Base-by-base conservation (phyloP, 108 stramenopile species). In the Conticribra guillardii region DNA sequence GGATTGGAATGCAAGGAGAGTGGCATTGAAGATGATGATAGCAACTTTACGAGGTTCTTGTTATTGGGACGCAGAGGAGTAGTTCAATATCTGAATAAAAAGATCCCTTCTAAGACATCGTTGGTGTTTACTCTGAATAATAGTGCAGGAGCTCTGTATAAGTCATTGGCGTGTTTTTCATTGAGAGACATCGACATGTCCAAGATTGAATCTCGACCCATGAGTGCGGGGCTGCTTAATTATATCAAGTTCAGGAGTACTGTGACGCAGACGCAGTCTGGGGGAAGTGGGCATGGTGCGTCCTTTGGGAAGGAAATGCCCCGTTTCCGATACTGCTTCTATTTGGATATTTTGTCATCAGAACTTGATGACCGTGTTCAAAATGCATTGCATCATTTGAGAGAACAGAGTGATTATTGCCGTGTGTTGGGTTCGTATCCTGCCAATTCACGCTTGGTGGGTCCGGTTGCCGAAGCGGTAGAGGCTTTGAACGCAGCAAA, bases 41-140 rank as follows among this genome's bases (percentile, higher is more conserved):
- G 85, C 54, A 98, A 99, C 79, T 99, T 98, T 78, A 99, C 98
- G 3, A 89, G 98, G 31, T 99, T 99, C 79, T 76, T 98, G 31
- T 69, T 99, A 24, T 68, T 99, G 63, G 91, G 85, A 14, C 77
- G 96, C 11, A 78, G 84, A 60, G 92, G 91, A 15, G 93, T 94
- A 23, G 44, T 67, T 8, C 81, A 84, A 67, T 74, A 85, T 56
- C 64, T 92, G 24, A 86, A 63, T 18, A 89, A 91, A 54, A 87
- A 89, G 30, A 89, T 86, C 5, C 92, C 92, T 0, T 44, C 87
- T 34, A 94, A 98, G 72, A 99, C 97, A 8, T 92, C 91, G 23
- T 64, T 99, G 60, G 96, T 98, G 33, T 99, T 99, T 78, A 96
- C 96, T 7, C 71, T 98, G 19, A 88, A 93, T 18, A 94, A 98